These are phyloP conservation scores for Achaetomiella virescens DNA, from an alignment of 495 filamentous ascomycete genomes.

Conservation along the genomic window DNA sequence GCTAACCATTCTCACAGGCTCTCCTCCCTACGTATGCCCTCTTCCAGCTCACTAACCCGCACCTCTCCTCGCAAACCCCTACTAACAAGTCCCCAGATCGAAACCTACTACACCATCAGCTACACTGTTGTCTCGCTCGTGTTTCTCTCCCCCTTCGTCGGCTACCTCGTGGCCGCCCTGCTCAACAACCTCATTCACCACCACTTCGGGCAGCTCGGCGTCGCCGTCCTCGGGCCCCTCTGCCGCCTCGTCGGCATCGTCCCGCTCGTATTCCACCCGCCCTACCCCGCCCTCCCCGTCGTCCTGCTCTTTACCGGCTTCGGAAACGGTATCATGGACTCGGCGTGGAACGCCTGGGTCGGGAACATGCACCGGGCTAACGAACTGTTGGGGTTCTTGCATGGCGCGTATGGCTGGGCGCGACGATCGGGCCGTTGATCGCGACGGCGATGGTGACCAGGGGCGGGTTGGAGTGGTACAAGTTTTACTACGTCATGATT, in stretches of 20 bases:
- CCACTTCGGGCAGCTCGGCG: conserved; percentile 63
- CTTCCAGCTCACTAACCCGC: not conserved
- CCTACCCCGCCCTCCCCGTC: conserved; percentile 69
- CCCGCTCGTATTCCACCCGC: conserved; percentile 63
- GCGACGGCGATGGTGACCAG: conserved; percentile 66
- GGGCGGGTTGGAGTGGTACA: conserved; percentile 52
- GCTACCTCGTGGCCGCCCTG: conserved; percentile 76
- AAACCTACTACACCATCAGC: conserved; percentile 62
- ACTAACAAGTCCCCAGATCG: conserved; percentile 34
- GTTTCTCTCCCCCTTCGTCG: conserved; percentile 74
- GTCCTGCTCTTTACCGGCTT: conserved; percentile 65
- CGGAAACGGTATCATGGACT: conserved; percentile 64
- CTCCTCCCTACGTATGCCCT: conserved; percentile 10
- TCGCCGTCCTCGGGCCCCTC: conserved; percentile 58
- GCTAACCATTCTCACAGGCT: conserved; percentile 1
- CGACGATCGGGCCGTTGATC: conserved; percentile 67
- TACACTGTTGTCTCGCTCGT: conserved; percentile 75
- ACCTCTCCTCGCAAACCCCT: not conserved
- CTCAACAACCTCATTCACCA: conserved; percentile 54
- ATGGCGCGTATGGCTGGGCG: conserved; percentile 72
- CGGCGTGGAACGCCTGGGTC: conserved; percentile 75
- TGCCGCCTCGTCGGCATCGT: conserved; percentile 64
- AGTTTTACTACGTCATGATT: conserved; percentile 62
- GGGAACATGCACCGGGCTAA: conserved; percentile 68
- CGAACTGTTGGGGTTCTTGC: conserved; percentile 61